Percentiles rank a stretch among this genome's conserved stretches.
phyloP scores from a whole-genome alignment of 352 stramenopile genomes.

The Phytophthora chlamydospora region DNA sequence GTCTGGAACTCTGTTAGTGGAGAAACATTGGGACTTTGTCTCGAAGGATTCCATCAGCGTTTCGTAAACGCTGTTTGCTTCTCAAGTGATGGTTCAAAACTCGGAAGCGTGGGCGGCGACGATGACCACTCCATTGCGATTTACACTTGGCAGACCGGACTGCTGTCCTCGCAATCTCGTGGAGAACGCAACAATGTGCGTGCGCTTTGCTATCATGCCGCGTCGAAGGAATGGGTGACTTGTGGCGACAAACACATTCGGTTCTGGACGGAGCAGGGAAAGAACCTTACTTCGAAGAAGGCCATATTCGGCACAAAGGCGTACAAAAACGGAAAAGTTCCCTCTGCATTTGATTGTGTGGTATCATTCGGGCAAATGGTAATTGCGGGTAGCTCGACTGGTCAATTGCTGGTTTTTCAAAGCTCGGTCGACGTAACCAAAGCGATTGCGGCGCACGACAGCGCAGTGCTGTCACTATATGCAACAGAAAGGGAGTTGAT shows the following conservation, averaged over 20 bases:
- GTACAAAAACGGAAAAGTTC: slow-evolving; percentile 58
- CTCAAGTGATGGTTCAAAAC: slow-evolving; percentile 66
- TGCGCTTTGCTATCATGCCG: slow-evolving; percentile 54
- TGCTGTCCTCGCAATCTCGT: slow-evolving; percentile 56
- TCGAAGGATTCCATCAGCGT: slow-evolving; percentile 84
- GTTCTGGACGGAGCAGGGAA: slow-evolving; percentile 80
- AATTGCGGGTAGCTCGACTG: slow-evolving; percentile 67
- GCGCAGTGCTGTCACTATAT: slow-evolving; percentile 53
- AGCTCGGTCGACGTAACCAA: slow-evolving; percentile 52
- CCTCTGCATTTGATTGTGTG: slow-evolving; percentile 56
- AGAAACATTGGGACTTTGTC: slow-evolving; percentile 41
- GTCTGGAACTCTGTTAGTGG: slow-evolving; percentile 61
- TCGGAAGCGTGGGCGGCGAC: slow-evolving; percentile 78
- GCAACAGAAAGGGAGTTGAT: slow-evolving; percentile 66
- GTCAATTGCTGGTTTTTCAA: slow-evolving; percentile 81
- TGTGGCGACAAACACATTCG: slow-evolving; percentile 77
- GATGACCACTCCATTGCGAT: slow-evolving; percentile 88
- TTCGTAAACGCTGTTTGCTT: slow-evolving; percentile 76
- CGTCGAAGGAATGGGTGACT: slow-evolving; percentile 64
- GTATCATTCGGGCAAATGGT: slow-evolving; percentile 53
- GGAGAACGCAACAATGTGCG: slow-evolving; percentile 67
- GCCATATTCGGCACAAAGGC: slow-evolving; percentile 68
- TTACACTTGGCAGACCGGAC: slow-evolving; percentile 72
- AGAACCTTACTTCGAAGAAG: slow-evolving; percentile 71
- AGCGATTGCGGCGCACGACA: slow-evolving; percentile 59